phyloP scores from a whole-genome alignment of 1,284 basidiomycete species.

The Mycena citricolor region DNA sequence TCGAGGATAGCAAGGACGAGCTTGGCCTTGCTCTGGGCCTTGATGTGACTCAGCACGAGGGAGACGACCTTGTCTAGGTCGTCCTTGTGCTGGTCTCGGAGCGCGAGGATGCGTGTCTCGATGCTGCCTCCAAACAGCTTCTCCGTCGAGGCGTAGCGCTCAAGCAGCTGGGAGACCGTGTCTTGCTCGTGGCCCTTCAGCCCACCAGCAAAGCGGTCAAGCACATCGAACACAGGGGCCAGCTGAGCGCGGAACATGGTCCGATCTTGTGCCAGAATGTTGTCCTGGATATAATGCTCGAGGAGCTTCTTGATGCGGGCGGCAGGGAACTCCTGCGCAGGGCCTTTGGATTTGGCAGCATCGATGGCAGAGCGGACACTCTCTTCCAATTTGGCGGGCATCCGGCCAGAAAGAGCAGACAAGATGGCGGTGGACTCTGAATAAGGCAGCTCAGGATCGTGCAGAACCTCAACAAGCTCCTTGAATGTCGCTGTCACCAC shows the following conservation, averaged over 20 bases:
- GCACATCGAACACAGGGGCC: constrained; percentile 69
- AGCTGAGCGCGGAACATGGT: constrained; percentile 77
- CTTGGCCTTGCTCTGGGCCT: constrained; percentile 91
- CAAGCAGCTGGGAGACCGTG: constrained; percentile 71
- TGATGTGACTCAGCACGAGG: constrained; percentile 93
- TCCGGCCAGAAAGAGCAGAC: constrained; percentile 89
- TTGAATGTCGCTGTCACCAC: constrained; percentile 83
- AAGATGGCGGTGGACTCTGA: constrained; percentile 84
- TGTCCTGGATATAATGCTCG: constrained; percentile 84
- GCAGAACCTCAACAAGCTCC: constrained; percentile 77
- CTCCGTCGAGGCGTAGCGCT: constrained; percentile 83
- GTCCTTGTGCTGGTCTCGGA: constrained; percentile 92
- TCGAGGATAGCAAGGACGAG: constrained; percentile 87
- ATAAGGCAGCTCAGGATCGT: constrained; percentile 88
- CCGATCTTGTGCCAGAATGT: constrained; percentile 77
- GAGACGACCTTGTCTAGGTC: constrained; percentile 87
- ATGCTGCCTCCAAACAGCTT: constrained; percentile 91
- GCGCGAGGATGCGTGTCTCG: constrained; percentile 87
- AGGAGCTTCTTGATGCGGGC: constrained; percentile 79
- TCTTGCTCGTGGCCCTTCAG: constrained; percentile 87
- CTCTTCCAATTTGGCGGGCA: constrained; percentile 92
- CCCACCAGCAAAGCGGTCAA: constrained; percentile 83
- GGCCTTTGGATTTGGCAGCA: constrained; percentile 66
- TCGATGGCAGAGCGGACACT: constrained; percentile 81
- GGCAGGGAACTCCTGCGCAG: constrained; percentile 83